phyloP scores from a whole-genome alignment of 495 filamentous ascomycete species.

The Entonaema liquescens region DNA sequence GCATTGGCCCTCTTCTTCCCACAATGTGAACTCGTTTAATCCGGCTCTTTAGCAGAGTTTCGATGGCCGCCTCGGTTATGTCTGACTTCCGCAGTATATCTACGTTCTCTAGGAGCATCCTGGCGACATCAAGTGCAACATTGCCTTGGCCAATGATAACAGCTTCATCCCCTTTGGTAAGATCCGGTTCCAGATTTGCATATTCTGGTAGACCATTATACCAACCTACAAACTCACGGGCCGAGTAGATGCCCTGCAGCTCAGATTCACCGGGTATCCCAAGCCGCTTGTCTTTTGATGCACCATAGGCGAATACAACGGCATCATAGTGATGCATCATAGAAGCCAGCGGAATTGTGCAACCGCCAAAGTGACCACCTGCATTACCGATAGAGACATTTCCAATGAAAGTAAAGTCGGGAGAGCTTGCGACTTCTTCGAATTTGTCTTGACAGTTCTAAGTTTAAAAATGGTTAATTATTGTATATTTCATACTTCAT shows the following conservation, averaged over 20 bases:
- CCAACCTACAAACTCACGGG: conserved; percentile 96
- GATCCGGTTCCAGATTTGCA: conserved; percentile 75
- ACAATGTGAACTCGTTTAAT: conserved; percentile 84
- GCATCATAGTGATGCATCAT: conserved; percentile 89
- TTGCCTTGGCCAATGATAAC: conserved; percentile 95
- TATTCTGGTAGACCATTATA: conserved; percentile 95
- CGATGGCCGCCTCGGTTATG: conserved; percentile 83
- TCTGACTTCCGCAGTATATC: conserved; percentile 81
- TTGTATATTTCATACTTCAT: background rate
- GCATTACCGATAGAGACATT: conserved; percentile 81
- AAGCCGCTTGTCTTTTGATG: conserved; percentile 79
- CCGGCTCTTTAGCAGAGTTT: conserved; percentile 73
- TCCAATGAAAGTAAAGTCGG: conserved; percentile 89
- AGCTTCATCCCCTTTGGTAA: conserved; percentile 81
- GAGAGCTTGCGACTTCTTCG: conserved; percentile 79
- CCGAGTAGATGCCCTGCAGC: conserved; percentile 80
- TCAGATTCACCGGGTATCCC: conserved; percentile 81
- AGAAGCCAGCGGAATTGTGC: conserved; percentile 70
- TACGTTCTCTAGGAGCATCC: conserved; percentile 80
- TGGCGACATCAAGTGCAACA: conserved; percentile 91
- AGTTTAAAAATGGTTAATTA: background rate
- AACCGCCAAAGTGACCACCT: conserved; percentile 50
- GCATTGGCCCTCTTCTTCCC: conserved; percentile 86
- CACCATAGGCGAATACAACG: conserved; percentile 91
- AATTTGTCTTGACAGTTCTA: conserved; percentile 97